Evolutionary conservation across 108 stramenopile species (phyloP), one percentile per base, ranked within the genome.

Genomic region (Skeletonema tropicum): DNA sequence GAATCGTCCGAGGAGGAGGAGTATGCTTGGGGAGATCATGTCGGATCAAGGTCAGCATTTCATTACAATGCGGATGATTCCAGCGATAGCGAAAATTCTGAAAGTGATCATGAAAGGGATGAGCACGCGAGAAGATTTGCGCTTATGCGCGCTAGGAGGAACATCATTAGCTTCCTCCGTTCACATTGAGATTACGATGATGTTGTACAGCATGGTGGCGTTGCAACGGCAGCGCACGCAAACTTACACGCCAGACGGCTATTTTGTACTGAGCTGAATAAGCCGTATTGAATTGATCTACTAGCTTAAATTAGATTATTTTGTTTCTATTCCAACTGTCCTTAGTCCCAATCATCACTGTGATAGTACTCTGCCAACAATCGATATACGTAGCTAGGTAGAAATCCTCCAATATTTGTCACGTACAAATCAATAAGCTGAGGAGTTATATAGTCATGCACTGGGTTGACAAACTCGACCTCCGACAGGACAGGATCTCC

Each of bases 351-450:
- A 78, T 97, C 97, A 68, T 98, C 96, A 32, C 74, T 85, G 74
- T 97, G 94, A 82, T 98, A 98, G 64, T 95, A 96, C 69, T 99
- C 98, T 10, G 93, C 89, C 60, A 99, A 75, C 59, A 98, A 74
- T 32, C 98, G 88, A 73, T 98, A 98, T 30, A 99, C 89, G 73
- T 97, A 99, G 45, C 93, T 94, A 12, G 98, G 97, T 74, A 96
- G 97, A 58, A 97, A 96, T 21, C 94, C 93, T 25, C 98, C 98
- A 29, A 95, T 90, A 66, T 99, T 98, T 58, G 98, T 97, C 17
- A 98, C 89, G 73, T 91, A 97, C 35, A 99, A 70, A 64, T 92
- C 93, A 25, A 99, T 92, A 23, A 95, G 84, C 52, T 97, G 89
- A 10, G 98, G 98, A 13, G 93, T 91, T 42, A 99, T 91, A 64